Percentiles rank a stretch among this genome's conserved stretches.
Evolutionary conservation across 257 asterid species (phyloP).

Genomic region (Vinca minor): DNA sequence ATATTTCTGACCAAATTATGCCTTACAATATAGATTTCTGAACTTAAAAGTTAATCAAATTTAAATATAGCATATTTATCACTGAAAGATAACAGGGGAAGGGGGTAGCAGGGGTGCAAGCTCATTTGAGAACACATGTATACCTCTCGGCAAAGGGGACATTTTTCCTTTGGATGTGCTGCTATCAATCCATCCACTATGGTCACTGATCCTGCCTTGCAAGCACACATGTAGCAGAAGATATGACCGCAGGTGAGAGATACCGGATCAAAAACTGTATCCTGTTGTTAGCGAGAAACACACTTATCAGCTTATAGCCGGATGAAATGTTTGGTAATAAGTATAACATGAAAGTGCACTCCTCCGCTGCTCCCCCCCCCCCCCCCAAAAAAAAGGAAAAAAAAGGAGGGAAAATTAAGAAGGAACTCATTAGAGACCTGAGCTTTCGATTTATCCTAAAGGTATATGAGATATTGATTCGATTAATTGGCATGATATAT

Average conservation of each 20-base stretch:
- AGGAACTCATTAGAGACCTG: too few relatives aligned
- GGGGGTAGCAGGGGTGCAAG: background rate
- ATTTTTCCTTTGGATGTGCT: conserved; percentile 41
- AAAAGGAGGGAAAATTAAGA: too few relatives aligned
- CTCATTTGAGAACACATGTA: background rate
- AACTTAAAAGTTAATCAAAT: too few relatives aligned
- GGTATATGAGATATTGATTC: too few relatives aligned
- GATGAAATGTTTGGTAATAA: background rate
- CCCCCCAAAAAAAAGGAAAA: too few relatives aligned
- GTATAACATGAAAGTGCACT: background rate
- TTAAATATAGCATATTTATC: background rate
- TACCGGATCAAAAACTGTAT: conserved; percentile 76
- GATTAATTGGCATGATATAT: too few relatives aligned
- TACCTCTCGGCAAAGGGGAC: conserved; percentile 95
- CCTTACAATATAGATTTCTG: too few relatives aligned
- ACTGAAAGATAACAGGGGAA: background rate
- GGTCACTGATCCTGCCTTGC: conserved; percentile 88
- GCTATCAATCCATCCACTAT: conserved; percentile 64
- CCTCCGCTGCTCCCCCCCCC: too few relatives aligned
- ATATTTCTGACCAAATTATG: background rate
- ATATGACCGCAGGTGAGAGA: conserved; percentile 85
- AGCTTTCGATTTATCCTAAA: too few relatives aligned
- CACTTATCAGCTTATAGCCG: background rate
- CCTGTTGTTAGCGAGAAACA: conserved; percentile 39
- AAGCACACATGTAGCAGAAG: conserved; percentile 83